phyloP scores from a whole-genome alignment of 345 rosid genomes.

The Camelina laxa region DNA sequence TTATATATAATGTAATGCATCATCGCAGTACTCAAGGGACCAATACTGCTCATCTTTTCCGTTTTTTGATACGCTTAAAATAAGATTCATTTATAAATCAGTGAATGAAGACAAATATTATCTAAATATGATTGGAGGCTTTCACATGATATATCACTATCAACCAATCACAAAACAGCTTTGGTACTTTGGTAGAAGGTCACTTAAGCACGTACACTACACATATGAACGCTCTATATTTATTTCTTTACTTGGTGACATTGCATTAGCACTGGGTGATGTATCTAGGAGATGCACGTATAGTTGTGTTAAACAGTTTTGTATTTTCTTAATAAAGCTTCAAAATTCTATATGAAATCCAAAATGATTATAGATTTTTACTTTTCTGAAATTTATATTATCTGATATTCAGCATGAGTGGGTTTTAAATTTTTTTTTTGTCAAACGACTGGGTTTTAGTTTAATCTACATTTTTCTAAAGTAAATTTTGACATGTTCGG shows the following conservation, averaged over 20 bases:
- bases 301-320: too few species aligned
- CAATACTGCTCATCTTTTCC: slow-evolving; percentile 33
- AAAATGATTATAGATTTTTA: too few species aligned
- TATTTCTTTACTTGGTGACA: neutral
- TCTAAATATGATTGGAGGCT: slow-evolving; percentile 26
- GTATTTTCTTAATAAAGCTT: too few species aligned
- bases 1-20: slow-evolving; percentile 1
- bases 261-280: neutral
- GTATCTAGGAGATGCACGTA: neutral
- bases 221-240: slow-evolving; percentile 14
- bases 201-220: slow-evolving; percentile 33
- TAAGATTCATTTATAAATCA: neutral
- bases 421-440: too few species aligned
- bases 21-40: slow-evolving; percentile 30
- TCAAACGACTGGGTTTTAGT: too few species aligned
- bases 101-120: neutral
- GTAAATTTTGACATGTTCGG: neutral
- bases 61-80: slow-evolving; percentile 26
- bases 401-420: too few species aligned
- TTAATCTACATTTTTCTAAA: neutral
- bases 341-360: too few species aligned
- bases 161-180: slow-evolving; percentile 34
- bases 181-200: slow-evolving; percentile 14
- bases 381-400: too few species aligned
- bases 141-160: slow-evolving; percentile 37